Conservation (phyloP, 2,329 filamentous ascomycete species). For the Colletotrichum sp. region DNA sequence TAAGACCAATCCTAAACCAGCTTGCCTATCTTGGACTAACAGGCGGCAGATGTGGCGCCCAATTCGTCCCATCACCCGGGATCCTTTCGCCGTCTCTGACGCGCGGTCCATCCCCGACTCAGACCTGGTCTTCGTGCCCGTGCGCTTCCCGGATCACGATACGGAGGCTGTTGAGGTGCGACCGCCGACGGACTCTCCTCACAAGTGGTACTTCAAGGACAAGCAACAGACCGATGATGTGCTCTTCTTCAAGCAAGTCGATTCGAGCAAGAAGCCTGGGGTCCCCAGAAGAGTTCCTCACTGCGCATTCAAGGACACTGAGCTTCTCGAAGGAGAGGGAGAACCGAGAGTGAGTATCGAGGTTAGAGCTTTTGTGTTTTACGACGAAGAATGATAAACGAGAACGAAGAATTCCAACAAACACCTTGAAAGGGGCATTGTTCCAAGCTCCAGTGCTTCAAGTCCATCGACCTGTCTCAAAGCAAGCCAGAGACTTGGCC, state of each 20-base stretch:
- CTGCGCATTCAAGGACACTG: slow-evolving; percentile 51
- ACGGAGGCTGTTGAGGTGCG: slow-evolving; percentile 53
- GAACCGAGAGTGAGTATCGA: slow-evolving; percentile 72
- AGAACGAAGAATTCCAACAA: neutral
- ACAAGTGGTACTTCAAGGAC: slow-evolving; percentile 60
- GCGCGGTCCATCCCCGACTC: slow-evolving; percentile 53
- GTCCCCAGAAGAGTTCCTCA: slow-evolving; percentile 57
- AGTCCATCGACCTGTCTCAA: neutral
- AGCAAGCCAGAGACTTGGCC: neutral
- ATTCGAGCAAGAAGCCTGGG: slow-evolving; percentile 56
- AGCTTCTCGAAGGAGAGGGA: slow-evolving; percentile 54
- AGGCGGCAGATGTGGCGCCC: slow-evolving; percentile 37
- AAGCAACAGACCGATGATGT: slow-evolving; percentile 58
- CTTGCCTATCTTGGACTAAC: slow-evolving; percentile 51
- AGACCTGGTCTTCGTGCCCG: slow-evolving; percentile 48
- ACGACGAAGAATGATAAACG: slow-evolving; percentile 30
- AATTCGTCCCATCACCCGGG: slow-evolving; percentile 42
- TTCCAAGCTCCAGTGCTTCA: neutral
- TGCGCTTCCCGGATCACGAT: slow-evolving; percentile 15
- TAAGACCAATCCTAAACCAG: slow-evolving; percentile 41
- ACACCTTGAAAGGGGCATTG: neutral
- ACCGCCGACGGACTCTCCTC: slow-evolving; percentile 44
- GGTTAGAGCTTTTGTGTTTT: slow-evolving; percentile 70
- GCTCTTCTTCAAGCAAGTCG: slow-evolving; percentile 66
- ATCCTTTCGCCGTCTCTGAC: slow-evolving; percentile 60